phyloP scores from a whole-genome alignment of 2,329 filamentous ascomycete genomes.

The Fusarium anthophilum region DNA sequence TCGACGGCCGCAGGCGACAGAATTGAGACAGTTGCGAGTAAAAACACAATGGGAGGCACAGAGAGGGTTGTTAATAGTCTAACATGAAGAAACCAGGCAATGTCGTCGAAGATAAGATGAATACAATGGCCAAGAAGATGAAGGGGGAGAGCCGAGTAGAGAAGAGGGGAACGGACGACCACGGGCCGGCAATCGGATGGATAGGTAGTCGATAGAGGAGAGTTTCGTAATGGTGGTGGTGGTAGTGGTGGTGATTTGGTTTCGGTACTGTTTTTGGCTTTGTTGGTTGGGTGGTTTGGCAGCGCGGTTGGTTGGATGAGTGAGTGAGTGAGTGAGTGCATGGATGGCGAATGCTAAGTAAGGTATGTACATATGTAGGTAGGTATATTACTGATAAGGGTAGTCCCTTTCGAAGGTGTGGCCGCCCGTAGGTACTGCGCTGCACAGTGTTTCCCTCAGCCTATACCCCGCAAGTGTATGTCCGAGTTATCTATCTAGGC shows the following conservation, averaged over 20 bases:
- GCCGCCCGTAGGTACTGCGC: not conserved
- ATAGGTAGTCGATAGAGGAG: constrained; percentile 4
- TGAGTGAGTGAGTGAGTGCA: not conserved
- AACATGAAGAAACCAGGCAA: constrained; percentile 1
- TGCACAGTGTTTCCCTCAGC: constrained; percentile 14
- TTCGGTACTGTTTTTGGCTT: constrained; percentile 25
- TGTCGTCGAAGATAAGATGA: constrained; percentile 5
- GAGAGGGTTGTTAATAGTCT: constrained; percentile 1
- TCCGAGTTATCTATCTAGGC: not conserved
- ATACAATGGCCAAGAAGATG: constrained; percentile 18
- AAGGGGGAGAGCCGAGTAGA: constrained; percentile 5
- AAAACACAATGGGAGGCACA: constrained; percentile 1
- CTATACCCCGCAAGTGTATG: constrained; percentile 1
- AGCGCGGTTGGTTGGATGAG: not conserved
- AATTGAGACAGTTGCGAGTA: constrained; percentile 3
- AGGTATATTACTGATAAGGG: constrained; percentile 35
- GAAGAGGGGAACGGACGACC: constrained; percentile 32
- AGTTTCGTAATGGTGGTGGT: constrained; percentile 24
- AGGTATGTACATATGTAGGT: constrained; percentile 5
- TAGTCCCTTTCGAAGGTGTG: not conserved
- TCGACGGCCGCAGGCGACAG: constrained; percentile 16
- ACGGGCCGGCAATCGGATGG: constrained; percentile 27
- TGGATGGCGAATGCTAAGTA: constrained; percentile 34
- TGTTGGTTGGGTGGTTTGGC: constrained; percentile 15
- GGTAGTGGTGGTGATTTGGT: constrained; percentile 33